Evolutionary conservation across 1,284 basidiomycete genomes (phyloP), one percentile per base, ranked within the genome.

Genomic region (Leccinum fallax): DNA sequence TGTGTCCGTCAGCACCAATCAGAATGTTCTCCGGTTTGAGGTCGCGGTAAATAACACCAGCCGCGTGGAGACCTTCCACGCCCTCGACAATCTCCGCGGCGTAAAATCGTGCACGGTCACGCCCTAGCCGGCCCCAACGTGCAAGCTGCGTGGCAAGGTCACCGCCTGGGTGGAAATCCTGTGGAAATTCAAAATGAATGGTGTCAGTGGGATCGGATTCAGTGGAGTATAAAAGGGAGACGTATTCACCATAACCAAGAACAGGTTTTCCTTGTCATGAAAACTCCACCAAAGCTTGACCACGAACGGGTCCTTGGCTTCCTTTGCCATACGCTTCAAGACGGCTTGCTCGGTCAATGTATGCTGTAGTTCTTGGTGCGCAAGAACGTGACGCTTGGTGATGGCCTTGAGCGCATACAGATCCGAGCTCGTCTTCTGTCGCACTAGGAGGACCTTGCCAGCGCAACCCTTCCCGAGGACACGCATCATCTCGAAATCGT

Each of bases 401-500:
- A 98, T 97, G 5, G 95, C 95, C 79, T 98, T 98, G 80, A 98
- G 85, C 32, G 96, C 96, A 75, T 92, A 95, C 56, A 97, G 78
- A 61, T 88, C 84, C 49, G 83, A 69, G 19, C 87, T 86, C 13
- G 80, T 79, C 75, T 90, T 90, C 74, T 95, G 88, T 70, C 87
- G 85, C 58, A 96, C 94, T 59, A 97, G 85, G 53, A 97, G 78
- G 11, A 96, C 94, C 77, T 97, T 96, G 56, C 95, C 96, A 2
- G 96, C 95, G 71, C 95, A 98, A 1, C 96, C 97, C 78, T 96
- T 97, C 15, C 96, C 96, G 7, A 98, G 81, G 19, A 98, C 96
- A 26, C 94, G 85, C 83, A 97, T 90, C 85, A 98, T 93, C 78
- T 98, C 94, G 75, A 98, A 98, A 78, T 98, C 95, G 68, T 94